Evolutionary conservation across 139 green algal species (phyloP), one percentile per base, ranked within the genome.

Genomic region (Astrephomene gubernaculifera): DNA sequence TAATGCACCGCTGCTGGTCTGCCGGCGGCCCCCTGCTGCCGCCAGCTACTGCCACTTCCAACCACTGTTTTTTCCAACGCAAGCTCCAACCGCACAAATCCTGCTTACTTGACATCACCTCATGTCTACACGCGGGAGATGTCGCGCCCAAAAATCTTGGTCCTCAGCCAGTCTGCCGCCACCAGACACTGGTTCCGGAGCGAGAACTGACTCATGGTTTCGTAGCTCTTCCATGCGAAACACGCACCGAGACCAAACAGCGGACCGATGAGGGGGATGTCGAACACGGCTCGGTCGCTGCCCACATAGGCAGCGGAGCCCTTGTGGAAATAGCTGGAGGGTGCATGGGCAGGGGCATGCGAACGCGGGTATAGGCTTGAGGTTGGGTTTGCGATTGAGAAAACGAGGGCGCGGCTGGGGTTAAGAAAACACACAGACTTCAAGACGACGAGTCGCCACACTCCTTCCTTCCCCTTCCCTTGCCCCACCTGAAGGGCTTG

Each of bases 271-370:
- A 85, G 82, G 31, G 96, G 96, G 24, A 98, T 90, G 80, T 99
- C 96, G 87, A 98, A 96, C 63, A 99, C 96, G 2, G 96, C 96
- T 54, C 93, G 91, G 92, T 98, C 95, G 60, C 88, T 79, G 25
- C 93, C 96, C 36, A 99, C 92, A 80, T 99, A 99, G 29, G 96
- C 96, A 33, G 97, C 90, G 29, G 82, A 93, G 61, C 96, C 94
- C 88, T 95, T 94, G 89, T 97, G 93, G 35, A 70, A 84, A 86
- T 97, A 96, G 45, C 76, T 83, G 76, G 2, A 39, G n/a, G 29
- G n/a, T 0, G 71, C 63, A 41, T 27, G 31, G 33, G 71, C 0
- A 45, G 44, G n/a, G 73, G 53, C 6, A 2, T 2, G 73, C 39
- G 53, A 1, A 53, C 21, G 22, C 33, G 14, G 35, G 33, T 9